Evolutionary conservation across 2,329 filamentous ascomycete genomes (phyloP).

Genomic region (Ophiostoma sp.): DNA sequence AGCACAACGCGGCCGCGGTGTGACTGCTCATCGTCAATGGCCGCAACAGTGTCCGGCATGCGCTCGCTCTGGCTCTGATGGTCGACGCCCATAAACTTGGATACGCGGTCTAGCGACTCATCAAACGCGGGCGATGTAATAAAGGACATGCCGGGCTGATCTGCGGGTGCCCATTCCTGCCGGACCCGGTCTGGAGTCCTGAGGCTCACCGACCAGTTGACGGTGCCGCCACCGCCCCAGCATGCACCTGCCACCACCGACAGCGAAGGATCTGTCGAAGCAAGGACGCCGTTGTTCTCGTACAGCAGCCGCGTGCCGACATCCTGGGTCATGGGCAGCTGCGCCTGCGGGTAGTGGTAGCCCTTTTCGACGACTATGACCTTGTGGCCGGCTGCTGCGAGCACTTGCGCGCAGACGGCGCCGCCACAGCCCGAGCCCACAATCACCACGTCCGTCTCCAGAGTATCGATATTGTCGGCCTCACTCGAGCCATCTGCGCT

Average conservation of each 20-base stretch:
- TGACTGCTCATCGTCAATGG: constrained; percentile 55
- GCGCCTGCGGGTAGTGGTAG: constrained; percentile 66
- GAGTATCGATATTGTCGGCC: constrained; percentile 44
- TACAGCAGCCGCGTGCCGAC: constrained; percentile 60
- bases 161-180: constrained; percentile 67
- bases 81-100: constrained; percentile 71
- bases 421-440: constrained; percentile 85
- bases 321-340: constrained; percentile 67
- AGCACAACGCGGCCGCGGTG: constrained; percentile 65
- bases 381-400: constrained; percentile 67
- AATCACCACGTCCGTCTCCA: constrained; percentile 78
- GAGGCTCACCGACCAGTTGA: constrained; percentile 73
- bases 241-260: constrained; percentile 62
- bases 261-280: constrained; percentile 53
- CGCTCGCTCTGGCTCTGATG: not conserved
- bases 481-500: constrained; percentile 17
- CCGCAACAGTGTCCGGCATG: not conserved
- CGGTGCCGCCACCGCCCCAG: constrained; percentile 80
- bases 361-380: constrained; percentile 70
- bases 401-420: constrained; percentile 71
- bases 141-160: constrained; percentile 59
- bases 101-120: constrained; percentile 72
- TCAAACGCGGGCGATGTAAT: constrained; percentile 72
- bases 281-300: constrained; percentile 57
- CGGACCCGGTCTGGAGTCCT: constrained; percentile 70